Percentiles rank a stretch among this genome's conserved stretches.
phyloP scores from a whole-genome alignment of 2,329 filamentous ascomycete species.

The Ascochyta clinopodiicola region DNA sequence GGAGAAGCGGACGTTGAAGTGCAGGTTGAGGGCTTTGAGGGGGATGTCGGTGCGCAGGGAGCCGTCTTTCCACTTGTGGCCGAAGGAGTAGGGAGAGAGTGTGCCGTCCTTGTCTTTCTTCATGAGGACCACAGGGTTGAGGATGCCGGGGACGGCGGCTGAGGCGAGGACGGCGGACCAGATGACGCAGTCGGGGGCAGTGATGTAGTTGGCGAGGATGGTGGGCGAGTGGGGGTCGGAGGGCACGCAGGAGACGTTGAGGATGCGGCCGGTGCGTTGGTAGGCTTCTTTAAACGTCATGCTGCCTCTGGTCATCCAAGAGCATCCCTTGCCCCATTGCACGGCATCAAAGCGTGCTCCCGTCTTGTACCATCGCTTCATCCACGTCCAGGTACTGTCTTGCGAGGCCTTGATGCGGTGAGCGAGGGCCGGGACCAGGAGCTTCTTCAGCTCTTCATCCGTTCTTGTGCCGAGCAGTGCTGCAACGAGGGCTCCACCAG shows the following conservation, averaged over 20 bases:
- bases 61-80: conserved; percentile 99
- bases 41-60: conserved; percentile 94
- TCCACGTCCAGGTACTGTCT: conserved; percentile 78
- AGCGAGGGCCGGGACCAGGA: conserved; percentile 87
- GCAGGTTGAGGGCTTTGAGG: conserved; percentile 88
- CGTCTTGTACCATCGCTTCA: conserved; percentile 85
- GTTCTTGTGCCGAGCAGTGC: conserved; percentile 87
- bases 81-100: conserved; percentile 90
- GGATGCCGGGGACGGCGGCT: conserved; percentile 91
- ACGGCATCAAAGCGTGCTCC: conserved; percentile 93
- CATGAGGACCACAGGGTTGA: conserved; percentile 94
- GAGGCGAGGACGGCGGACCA: conserved; percentile 97
- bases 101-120: conserved; percentile 79
- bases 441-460: conserved; percentile 83
- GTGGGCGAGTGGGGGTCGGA: conserved; percentile 92
- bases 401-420: conserved; percentile 83
- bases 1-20: conserved; percentile 98
- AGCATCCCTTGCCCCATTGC: conserved; percentile 83
- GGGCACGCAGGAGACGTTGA: conserved; percentile 95
- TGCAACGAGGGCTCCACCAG: conserved; percentile 89
- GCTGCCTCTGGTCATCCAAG: conserved; percentile 90
- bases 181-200: conserved; percentile 94
- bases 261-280: conserved; percentile 87
- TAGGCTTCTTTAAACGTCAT: conserved; percentile 96
- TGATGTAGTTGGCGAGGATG: conserved; percentile 94